Evolutionary conservation across 345 rosid genomes (phyloP).

Genomic region (Eucalyptus erythrocorys): DNA sequence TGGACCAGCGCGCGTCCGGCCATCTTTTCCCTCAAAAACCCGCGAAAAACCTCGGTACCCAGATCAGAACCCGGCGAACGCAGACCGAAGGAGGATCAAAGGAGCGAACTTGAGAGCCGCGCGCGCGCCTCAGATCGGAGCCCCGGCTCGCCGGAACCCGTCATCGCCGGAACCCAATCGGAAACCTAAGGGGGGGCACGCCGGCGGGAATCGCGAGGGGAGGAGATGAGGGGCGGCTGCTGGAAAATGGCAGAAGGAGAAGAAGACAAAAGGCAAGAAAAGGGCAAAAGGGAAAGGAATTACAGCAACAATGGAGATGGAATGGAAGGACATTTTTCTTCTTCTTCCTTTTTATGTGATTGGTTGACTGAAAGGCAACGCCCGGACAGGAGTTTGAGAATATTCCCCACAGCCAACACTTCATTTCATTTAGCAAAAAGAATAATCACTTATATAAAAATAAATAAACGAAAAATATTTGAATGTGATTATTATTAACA

Average conservation of each 20-base stretch:
- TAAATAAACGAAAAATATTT: too few species aligned
- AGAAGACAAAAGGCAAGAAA: neutral
- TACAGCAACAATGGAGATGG: neutral
- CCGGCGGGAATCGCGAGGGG: neutral
- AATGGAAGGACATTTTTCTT: neutral
- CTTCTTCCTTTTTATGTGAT: neutral
- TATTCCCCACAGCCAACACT: neutral
- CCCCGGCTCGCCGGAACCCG: neutral
- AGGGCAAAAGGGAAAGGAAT: neutral
- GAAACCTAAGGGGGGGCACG: neutral
- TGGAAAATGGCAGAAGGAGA: neutral
- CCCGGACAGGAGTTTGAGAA: neutral
- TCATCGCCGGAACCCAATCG: neutral
- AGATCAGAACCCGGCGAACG: neutral
- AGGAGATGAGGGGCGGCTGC: neutral
- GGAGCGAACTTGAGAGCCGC: neutral
- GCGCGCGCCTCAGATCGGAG: neutral
- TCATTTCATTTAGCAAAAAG: neutral
- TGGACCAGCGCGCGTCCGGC: neutral
- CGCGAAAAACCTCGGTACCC: neutral
- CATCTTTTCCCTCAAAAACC: neutral
- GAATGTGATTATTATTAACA: rapidly evolving
- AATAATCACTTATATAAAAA: too few species aligned
- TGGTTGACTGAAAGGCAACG: neutral
- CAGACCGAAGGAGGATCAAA: neutral